These are phyloP conservation scores for Cucurbita argyrosperma DNA, from an alignment of 306 rosid genomes.

Conservation along the genomic window DNA sequence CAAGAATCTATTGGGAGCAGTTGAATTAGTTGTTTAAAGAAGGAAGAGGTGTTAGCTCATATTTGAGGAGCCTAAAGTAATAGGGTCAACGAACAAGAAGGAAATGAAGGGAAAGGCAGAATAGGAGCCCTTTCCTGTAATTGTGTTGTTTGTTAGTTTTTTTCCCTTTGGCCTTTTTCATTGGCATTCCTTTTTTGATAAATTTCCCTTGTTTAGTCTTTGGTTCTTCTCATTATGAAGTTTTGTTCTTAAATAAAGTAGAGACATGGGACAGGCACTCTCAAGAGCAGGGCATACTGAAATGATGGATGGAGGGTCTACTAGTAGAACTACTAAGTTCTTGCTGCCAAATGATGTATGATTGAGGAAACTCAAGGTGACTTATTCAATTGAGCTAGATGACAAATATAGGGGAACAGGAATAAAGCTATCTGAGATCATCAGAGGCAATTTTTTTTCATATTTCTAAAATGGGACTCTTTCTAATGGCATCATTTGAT, in stretches of 20 bases:
- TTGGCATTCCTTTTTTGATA: not conserved
- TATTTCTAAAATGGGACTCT: no score
- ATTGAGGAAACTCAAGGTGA: not conserved
- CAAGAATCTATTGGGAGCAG: no score
- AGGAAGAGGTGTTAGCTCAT: no score
- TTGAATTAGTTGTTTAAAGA: no score
- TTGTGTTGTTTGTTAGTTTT: not conserved
- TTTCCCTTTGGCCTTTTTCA: not conserved
- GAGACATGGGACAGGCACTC: not conserved
- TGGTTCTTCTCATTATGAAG: no score
- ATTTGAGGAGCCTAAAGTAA: no score
- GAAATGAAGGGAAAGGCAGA: not conserved
- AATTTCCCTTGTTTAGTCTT: not conserved
- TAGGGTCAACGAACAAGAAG: not conserved
- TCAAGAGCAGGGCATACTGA: not conserved
- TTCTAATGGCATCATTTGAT: no score
- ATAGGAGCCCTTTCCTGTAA: not conserved
- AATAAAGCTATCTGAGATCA: no score
- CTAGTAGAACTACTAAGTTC: not conserved
- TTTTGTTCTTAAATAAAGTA: not conserved
- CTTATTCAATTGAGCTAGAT: not conserved
- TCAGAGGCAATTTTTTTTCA: no score
- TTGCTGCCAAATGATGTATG: not conserved
- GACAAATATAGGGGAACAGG: no score
- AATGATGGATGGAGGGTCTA: not conserved